Evolutionary conservation across 1,139 yeast species (phyloP).

Genomic region (Yamadazyma spencermartinsiae): DNA sequence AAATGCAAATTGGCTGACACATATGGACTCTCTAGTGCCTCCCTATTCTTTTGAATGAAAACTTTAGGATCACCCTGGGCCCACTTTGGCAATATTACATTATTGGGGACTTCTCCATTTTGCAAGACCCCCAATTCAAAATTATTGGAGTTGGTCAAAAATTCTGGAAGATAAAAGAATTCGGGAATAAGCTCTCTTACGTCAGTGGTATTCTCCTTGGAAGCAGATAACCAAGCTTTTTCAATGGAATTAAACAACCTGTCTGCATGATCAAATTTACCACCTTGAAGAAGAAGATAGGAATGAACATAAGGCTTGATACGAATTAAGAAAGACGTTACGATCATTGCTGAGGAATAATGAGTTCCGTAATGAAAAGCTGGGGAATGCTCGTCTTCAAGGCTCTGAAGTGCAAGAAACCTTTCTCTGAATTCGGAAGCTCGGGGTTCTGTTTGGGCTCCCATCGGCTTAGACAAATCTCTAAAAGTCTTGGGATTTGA

Average conservation of each 20-base stretch:
- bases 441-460: slow-evolving; percentile 68
- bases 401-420: slow-evolving; percentile 61
- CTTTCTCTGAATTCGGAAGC: slow-evolving; percentile 66
- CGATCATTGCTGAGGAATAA: slow-evolving; percentile 91
- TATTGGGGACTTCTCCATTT: slow-evolving; percentile 54
- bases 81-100: slow-evolving; percentile 81
- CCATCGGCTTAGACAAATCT: slow-evolving; percentile 85
- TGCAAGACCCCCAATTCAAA: slow-evolving; percentile 72
- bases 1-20: slow-evolving; percentile 72
- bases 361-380: slow-evolving; percentile 93
- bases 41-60: slow-evolving; percentile 71
- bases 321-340: slow-evolving; percentile 72
- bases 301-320: slow-evolving; percentile 79
- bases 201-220: slow-evolving; percentile 78
- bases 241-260: slow-evolving; percentile 70
- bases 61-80: slow-evolving; percentile 71
- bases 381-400: slow-evolving; percentile 55
- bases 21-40: slow-evolving; percentile 78
- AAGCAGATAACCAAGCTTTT: slow-evolving; percentile 78
- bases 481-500: slow-evolving; percentile 60
- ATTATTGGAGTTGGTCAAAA: slow-evolving; percentile 59
- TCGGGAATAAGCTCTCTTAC: slow-evolving; percentile 86
- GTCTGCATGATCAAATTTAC: slow-evolving; percentile 85
- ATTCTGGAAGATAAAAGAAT: slow-evolving; percentile 78
- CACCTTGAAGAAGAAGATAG: slow-evolving; percentile 76